Percentiles rank a stretch among this genome's conserved stretches.
Conservation (phyloP, 768 basidiomycete species). For the Lactarius sanguifluus region DNA sequence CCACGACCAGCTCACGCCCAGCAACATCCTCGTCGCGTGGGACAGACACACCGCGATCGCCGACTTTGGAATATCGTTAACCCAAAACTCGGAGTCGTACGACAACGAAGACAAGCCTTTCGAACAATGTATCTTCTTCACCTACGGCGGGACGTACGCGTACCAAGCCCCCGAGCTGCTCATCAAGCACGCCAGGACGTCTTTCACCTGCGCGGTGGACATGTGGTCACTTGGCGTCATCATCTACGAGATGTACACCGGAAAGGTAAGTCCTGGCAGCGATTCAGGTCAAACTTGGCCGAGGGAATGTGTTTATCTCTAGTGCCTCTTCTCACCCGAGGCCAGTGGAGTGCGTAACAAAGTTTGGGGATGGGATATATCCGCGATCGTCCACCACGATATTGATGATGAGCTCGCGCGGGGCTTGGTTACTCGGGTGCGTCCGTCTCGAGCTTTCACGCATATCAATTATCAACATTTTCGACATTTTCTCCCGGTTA, state of each 20-base stretch:
- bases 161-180: conserved; percentile 27
- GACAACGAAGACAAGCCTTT: background rate
- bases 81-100: background rate
- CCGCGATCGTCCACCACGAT: conserved; percentile 6
- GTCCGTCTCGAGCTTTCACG: background rate
- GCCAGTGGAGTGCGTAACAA: conserved; percentile 12
- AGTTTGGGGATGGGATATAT: conserved; percentile 22
- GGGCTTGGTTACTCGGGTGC: conserved; percentile 14
- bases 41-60: conserved; percentile 28
- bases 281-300: too few relatives aligned
- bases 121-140: conserved; percentile 7
- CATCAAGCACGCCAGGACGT: conserved; percentile 4
- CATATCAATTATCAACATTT: background rate
- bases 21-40: conserved; percentile 32
- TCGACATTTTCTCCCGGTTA: background rate
- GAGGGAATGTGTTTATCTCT: background rate
- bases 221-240: conserved; percentile 26
- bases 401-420: conserved; percentile 4
- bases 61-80: conserved; percentile 26
- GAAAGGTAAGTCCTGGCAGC: background rate
- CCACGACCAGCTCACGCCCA: conserved; percentile 45
- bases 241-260: conserved; percentile 21
- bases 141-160: conserved; percentile 23
- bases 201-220: conserved; percentile 22
- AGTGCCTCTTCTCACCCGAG: conserved; percentile 21